Percentiles rank a stretch among this genome's conserved stretches.
Evolutionary conservation across 2,329 filamentous ascomycete species (phyloP).

Genomic region (Aspergillus amoenus): DNA sequence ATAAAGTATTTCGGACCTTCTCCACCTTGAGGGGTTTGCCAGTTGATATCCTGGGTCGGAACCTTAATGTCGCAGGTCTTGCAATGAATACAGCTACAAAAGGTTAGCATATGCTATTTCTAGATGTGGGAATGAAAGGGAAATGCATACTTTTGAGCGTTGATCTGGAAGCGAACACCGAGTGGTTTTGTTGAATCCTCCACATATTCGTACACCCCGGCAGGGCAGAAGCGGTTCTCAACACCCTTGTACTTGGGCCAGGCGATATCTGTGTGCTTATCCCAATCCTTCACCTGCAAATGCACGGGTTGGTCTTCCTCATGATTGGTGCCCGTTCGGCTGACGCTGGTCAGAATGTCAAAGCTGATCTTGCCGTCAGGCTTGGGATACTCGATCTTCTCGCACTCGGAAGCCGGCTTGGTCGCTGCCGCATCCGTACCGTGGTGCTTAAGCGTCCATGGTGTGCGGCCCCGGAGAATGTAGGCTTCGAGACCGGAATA

Average conservation of each 20-base stretch:
- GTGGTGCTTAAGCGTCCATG: slow-evolving; percentile 91
- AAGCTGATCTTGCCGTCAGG: slow-evolving; percentile 94
- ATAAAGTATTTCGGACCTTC: slow-evolving; percentile 68
- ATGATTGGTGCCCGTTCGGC: slow-evolving; percentile 93
- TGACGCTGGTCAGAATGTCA: slow-evolving; percentile 93
- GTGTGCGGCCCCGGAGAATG: slow-evolving; percentile 76
- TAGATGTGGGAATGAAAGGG: not conserved
- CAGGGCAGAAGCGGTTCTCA: slow-evolving; percentile 95
- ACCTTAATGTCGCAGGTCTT: slow-evolving; percentile 99
- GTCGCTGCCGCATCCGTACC: slow-evolving; percentile 75
- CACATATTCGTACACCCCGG: slow-evolving; percentile 96
- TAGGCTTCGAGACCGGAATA: slow-evolving; percentile 95
- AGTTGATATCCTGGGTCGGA: slow-evolving; percentile 94
- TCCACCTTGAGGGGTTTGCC: slow-evolving; percentile 90
- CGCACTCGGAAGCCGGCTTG: slow-evolving; percentile 72
- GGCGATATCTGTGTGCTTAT: slow-evolving; percentile 77
- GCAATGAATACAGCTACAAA: slow-evolving; percentile 87
- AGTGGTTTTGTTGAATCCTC: slow-evolving; percentile 84
- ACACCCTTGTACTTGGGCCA: slow-evolving; percentile 88
- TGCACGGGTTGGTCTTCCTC: slow-evolving; percentile 98
- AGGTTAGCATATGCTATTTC: slow-evolving; percentile 16
- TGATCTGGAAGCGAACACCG: slow-evolving; percentile 96
- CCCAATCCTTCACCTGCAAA: slow-evolving; percentile 92
- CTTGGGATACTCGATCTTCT: slow-evolving; percentile 95
- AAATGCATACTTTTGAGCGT: slow-evolving; percentile 83